Evolutionary conservation across 169 alveolate genomes (phyloP), one percentile per base, ranked within the genome.

Genomic region (Babesia microti): DNA sequence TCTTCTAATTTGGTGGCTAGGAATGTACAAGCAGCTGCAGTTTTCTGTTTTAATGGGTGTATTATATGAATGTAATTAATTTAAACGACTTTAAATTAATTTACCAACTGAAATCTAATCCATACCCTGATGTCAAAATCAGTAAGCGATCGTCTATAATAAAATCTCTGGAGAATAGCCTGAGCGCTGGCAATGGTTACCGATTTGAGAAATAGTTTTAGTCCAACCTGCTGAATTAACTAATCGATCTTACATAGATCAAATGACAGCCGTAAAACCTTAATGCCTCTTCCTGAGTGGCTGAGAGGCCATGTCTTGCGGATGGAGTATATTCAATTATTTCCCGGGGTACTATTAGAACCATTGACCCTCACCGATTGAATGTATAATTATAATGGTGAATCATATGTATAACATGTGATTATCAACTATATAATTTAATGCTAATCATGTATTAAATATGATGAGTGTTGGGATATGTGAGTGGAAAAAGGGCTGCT

Each of bases 401-500:
- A n/a, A n/a, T n/a, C n/a, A n/a, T n/a, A n/a, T n/a, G n/a, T n/a
- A n/a, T n/a, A n/a, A n/a, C n/a, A n/a, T n/a, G n/a, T n/a, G n/a
- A n/a, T n/a, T n/a, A n/a, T n/a, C n/a, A n/a, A n/a, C n/a, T n/a
- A n/a, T n/a, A n/a, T n/a, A n/a, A n/a, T n/a, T n/a, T n/a, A n/a
- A n/a, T n/a, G n/a, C n/a, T n/a, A n/a, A n/a, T n/a, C n/a, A n/a
- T n/a, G n/a, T n/a, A n/a, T n/a, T n/a, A n/a, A n/a, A n/a, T n/a
- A n/a, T n/a, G n/a, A n/a, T n/a, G n/a, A n/a, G n/a, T n/a, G n/a
- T n/a, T n/a, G n/a, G n/a, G n/a, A n/a, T n/a, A n/a, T n/a, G n/a
- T n/a, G n/a, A n/a, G n/a, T n/a, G n/a, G n/a, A 33, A 42, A 55
- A 53, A 42, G 93, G 93, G 93, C 91, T 78, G 90, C 81, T 83